Base-by-base conservation (phyloP, 306 rosid species). In the Dryas drummondii region DNA sequence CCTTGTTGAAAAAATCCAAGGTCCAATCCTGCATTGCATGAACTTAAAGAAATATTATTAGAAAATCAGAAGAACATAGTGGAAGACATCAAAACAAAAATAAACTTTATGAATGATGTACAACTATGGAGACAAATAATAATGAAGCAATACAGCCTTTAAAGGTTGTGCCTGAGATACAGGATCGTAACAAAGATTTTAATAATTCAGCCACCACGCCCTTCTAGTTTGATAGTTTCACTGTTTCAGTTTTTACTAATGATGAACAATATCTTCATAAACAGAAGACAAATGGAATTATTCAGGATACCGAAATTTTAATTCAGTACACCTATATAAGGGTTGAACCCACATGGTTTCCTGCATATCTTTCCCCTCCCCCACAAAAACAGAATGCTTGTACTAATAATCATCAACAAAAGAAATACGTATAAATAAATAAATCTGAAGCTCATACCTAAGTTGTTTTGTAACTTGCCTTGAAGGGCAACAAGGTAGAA, bases 1-100 rank as follows among this genome's bases (percentile, higher is more conserved):
- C 53, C 73, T 65, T 70, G 68, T 76, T 73, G 27, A 77, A 73
- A 77, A 74, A 61, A 61, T 67, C 51, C 73, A 76, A 78, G 45
- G 71, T 74, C 59, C 58, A 65, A 13, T 76, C 79, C 32, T 15
- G 47, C 67, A 65, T 76, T 54, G 82, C 68, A 56, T 53, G 66
- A 37, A 69, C 60, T 62, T 44, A 63, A 67, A 70, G 54, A 77
- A 32, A 71, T 58, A 59, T 65, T 60, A 19, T 55, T 45, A 66
- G 42, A 58, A 11, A 27, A 46, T 49, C 51, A 49, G 7, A 22
- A 66, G 62, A 66, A 76, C 57, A 65, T 44, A 56, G 57, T 19
- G 13, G 52, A 81, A 50, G 73, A 46, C 17, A 61, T 26, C 5
- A 26, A 58, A 58, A 58, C 8, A 26, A 26, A 58, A 32, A 32